phyloP scores from a whole-genome alignment of 768 basidiomycete species.

The Lanmaoa rubissima region DNA sequence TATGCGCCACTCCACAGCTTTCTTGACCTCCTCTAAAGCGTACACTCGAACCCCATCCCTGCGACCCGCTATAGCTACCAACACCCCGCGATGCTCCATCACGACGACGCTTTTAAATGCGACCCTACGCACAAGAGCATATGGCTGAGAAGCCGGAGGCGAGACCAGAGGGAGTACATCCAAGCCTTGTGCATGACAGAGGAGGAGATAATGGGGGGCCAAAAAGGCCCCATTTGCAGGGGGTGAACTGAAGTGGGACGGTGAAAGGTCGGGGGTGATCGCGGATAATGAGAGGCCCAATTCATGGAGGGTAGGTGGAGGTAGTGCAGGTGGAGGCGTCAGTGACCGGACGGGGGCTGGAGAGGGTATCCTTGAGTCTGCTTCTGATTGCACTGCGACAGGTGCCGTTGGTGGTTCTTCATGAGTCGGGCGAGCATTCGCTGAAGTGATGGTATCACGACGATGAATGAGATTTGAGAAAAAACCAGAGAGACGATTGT shows the following conservation, averaged over 20 bases:
- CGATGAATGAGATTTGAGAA: slow-evolving; percentile 77
- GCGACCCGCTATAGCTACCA: slow-evolving; percentile 87
- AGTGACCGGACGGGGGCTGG: slow-evolving; percentile 50
- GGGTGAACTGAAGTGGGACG: slow-evolving; percentile 74
- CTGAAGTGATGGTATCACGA: slow-evolving; percentile 45
- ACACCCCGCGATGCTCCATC: slow-evolving; percentile 87
- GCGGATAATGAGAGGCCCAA: slow-evolving; percentile 71
- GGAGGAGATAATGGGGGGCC: slow-evolving; percentile 74
- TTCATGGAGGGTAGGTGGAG: slow-evolving; percentile 69
- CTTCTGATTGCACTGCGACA: slow-evolving; percentile 31
- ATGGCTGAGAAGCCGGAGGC: slow-evolving; percentile 74
- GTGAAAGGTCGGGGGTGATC: slow-evolving; percentile 65
- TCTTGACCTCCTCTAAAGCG: slow-evolving; percentile 82
- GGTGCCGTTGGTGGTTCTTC: slow-evolving; percentile 34
- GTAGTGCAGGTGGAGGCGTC: slow-evolving; percentile 71
- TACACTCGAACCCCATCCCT: slow-evolving; percentile 87
- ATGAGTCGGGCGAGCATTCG: slow-evolving; percentile 30
- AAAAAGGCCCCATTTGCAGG: slow-evolving; percentile 79
- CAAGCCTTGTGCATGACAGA: slow-evolving; percentile 83
- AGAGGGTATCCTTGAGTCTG: slow-evolving; percentile 52
- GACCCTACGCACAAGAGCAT: slow-evolving; percentile 78
- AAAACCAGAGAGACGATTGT: slow-evolving; percentile 83
- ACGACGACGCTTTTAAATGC: slow-evolving; percentile 86
- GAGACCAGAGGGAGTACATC: slow-evolving; percentile 80
- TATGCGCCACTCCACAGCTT: slow-evolving; percentile 84